These are phyloP conservation scores for Apophysomyces sp. DNA, from an alignment of 371 early-diverging fungal genomes.

Conservation along the genomic window DNA sequence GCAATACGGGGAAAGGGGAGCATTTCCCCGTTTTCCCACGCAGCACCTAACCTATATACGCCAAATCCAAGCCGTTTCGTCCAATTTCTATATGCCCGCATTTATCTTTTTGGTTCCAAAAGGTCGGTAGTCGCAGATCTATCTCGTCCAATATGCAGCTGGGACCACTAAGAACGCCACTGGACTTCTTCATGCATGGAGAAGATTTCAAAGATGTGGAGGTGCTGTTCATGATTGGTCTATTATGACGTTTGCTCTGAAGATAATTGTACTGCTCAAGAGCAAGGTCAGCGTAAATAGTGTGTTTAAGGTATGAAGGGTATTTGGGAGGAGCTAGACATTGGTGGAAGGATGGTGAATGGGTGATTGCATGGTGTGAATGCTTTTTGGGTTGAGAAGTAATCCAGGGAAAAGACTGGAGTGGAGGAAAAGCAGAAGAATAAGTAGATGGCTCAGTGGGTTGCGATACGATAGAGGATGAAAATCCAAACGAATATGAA, in stretches of 20 bases:
- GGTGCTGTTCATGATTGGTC: neutral
- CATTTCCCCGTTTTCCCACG: conserved; percentile 4
- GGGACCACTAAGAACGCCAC: neutral
- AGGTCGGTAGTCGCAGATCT: conserved; percentile 52
- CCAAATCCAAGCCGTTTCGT: conserved; percentile 52
- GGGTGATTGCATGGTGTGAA: neutral
- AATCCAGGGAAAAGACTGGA: conserved; percentile 7
- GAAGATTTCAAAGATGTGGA: conserved; percentile 8
- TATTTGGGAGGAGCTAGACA: conserved; percentile 31
- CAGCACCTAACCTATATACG: conserved; percentile 51
- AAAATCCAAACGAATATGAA: conserved; percentile 1
- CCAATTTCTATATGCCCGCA: conserved; percentile 55
- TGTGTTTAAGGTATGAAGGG: conserved; percentile 37
- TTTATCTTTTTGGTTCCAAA: conserved; percentile 68
- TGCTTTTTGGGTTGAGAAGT: conserved; percentile 5
- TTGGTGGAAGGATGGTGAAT: conserved; percentile 8
- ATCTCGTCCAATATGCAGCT: conserved; percentile 12
- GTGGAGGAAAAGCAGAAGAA: conserved; percentile 15
- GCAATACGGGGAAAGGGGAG: conserved; percentile 1
- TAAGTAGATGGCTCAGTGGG: conserved; percentile 8
- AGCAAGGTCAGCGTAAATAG: conserved; percentile 28
- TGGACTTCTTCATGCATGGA: conserved; percentile 4
- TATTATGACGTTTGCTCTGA: conserved; percentile 16
- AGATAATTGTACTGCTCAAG: conserved; percentile 25
- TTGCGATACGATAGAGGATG: conserved; percentile 3